phyloP scores from a whole-genome alignment of 208 protist species.

The Acanthamoeba divionensis region DNA sequence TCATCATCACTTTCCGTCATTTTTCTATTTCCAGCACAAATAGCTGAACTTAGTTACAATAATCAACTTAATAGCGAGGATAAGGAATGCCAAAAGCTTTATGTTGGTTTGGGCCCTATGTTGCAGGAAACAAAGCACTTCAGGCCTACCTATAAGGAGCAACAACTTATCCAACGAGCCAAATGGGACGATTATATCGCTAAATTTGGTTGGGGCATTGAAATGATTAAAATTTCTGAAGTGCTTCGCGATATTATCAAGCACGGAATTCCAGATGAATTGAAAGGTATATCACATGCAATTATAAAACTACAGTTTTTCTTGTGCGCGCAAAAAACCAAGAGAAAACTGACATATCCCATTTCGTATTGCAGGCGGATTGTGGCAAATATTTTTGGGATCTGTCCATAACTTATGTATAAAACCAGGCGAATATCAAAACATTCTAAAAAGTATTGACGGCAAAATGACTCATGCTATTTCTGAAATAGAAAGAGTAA shows the following conservation, averaged over 20 bases:
- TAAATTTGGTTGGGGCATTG: constrained; percentile 36
- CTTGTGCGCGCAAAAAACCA: background rate
- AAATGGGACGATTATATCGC: constrained; percentile 30
- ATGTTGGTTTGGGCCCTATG: constrained; percentile 28
- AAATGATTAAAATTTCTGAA: constrained; percentile 36
- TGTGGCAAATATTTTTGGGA: constrained; percentile 40
- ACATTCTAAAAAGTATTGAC: constrained; percentile 19
- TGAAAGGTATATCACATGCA: background rate
- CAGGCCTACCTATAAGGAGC: background rate
- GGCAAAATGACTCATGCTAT: background rate
- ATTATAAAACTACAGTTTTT: background rate
- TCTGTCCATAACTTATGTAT: constrained; percentile 8
- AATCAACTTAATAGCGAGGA: too few relatives aligned
- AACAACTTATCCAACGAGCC: background rate
- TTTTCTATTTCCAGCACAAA: too few relatives aligned
- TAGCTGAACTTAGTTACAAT: too few relatives aligned
- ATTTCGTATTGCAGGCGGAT: background rate
- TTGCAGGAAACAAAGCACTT: constrained; percentile 24
- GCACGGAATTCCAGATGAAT: constrained; percentile 17
- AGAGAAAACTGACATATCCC: background rate
- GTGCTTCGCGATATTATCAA: background rate
- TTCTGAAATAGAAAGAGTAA: constrained; percentile 25
- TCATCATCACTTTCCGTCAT: background rate
- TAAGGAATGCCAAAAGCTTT: too few relatives aligned
- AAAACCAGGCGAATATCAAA: constrained; percentile 12